Conservation (phyloP, 352 stramenopile species). For the Thraustochytrium sp. region DNA sequence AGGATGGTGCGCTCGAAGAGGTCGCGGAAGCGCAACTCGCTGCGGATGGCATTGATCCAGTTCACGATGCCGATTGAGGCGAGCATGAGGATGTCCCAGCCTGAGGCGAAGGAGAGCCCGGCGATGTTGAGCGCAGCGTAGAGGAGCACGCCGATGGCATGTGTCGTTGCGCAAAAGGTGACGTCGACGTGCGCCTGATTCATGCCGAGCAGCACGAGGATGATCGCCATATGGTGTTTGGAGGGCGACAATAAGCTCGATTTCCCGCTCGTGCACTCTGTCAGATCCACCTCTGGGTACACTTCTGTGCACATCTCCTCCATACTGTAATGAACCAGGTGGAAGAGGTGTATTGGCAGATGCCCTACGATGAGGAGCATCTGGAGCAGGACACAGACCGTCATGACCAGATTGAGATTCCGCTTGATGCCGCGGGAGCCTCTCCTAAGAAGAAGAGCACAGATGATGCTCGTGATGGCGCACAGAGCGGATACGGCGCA, state of each 20-base stretch:
- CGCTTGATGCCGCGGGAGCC: not conserved
- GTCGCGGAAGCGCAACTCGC: not conserved
- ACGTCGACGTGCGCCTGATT: not conserved
- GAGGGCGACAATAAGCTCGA: too few relatives aligned
- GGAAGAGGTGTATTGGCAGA: not conserved
- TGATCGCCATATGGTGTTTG: too few relatives aligned
- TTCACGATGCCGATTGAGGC: not conserved
- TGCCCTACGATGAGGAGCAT: not conserved
- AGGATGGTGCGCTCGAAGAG: slow-evolving; percentile 29
- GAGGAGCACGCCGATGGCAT: not conserved
- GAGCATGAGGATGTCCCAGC: not conserved
- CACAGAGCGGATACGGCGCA: not conserved
- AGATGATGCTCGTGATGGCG: not conserved
- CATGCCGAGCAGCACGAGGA: not conserved
- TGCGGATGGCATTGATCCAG: not conserved
- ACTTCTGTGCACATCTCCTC: not conserved
- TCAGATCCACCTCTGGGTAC: not conserved
- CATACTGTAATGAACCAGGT: not conserved
- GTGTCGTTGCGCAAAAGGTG: not conserved
- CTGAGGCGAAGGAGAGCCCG: not conserved
- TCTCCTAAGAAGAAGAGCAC: not conserved
- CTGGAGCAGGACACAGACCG: not conserved
- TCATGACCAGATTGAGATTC: not conserved
- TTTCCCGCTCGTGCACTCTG: too few relatives aligned
- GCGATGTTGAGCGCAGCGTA: not conserved